Base-by-base conservation (phyloP, 2,329 filamentous ascomycete genomes). In the Fusarium compactum region DNA sequence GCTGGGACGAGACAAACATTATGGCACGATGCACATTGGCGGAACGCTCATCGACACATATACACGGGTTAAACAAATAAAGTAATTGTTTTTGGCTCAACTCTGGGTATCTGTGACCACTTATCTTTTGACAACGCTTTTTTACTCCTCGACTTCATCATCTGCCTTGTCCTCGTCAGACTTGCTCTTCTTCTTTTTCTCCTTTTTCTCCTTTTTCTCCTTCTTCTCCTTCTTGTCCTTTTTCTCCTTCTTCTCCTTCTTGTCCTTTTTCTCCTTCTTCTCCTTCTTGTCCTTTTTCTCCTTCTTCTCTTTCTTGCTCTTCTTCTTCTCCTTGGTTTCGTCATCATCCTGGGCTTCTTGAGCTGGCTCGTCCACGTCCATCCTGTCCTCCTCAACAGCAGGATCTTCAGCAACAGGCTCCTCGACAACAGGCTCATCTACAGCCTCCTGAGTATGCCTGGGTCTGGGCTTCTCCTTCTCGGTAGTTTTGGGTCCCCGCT, bases 21-120 rank as follows among this genome's bases (percentile, higher is more conserved):
- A 5, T n/a, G 40, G 14, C 32, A 52, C 9, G 27, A 22, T 34
- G 12, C n/a, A 22, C 12, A 11, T 10, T 10, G 32, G 10, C 18
- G 24, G n/a, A n/a, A 22, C 15, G 10, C n/a, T 10, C 30, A 34
- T 11, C 8, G 16, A 22, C 34, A 22, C 7, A 48, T 32, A 16
- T 48, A 30, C 24, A 40, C 41, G 32, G n/a, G 34, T 34, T 46
- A 25, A 43, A 48, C n/a, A 47, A 57, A 25, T 20, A 55, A 50
- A 32, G n/a, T 14, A 20, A 29, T 25, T 50, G 27, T 66, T 38
- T 16, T 34, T 48, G 46, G 44, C 52, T 66, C 45, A 47, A 56
- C 12, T 71, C 52, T 71, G 68, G 68, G 68, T 72, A 74, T 73
- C 45, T 63, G 50, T 59, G 38, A 57, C 69, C 69, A 53, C 52